Percentiles rank a stretch among this genome's conserved stretches.
These are phyloP conservation scores for Pichia nanzhaoensis DNA, from an alignment of 805 yeast species.

Conservation along the genomic window DNA sequence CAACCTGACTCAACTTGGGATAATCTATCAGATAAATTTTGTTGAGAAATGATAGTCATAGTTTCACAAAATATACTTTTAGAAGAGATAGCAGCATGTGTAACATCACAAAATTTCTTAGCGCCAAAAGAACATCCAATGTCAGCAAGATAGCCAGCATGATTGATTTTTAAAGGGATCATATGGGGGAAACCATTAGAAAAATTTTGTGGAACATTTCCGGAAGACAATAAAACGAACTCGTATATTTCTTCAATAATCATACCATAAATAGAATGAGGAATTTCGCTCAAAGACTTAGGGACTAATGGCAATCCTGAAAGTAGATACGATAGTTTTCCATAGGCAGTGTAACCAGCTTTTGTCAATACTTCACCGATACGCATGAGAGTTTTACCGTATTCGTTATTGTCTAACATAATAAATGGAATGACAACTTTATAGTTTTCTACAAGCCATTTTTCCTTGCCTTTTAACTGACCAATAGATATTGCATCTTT, in stretches of 20 bases:
- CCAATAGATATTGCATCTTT: constrained; percentile 16
- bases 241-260: constrained; percentile 69
- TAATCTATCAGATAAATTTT: constrained; percentile 39
- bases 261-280: constrained; percentile 36
- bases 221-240: constrained; percentile 34
- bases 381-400: constrained; percentile 19
- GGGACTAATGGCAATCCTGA: constrained; percentile 29
- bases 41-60: constrained; percentile 29
- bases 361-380: constrained; percentile 33
- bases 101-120: constrained; percentile 53
- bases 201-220: constrained; percentile 31
- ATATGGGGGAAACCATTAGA: constrained; percentile 40
- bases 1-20: constrained; percentile 52
- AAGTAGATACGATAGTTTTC: constrained; percentile 33
- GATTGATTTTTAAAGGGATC: constrained; percentile 53
- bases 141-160: constrained; percentile 67
- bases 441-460: constrained; percentile 27
- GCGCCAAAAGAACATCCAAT: constrained; percentile 52
- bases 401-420: constrained; percentile 22
- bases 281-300: constrained; percentile 13
- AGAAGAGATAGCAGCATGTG: constrained; percentile 35
- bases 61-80: constrained; percentile 32
- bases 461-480: constrained; percentile 20
- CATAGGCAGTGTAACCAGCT: constrained; percentile 34
- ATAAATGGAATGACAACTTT: constrained; percentile 27